phyloP scores from a whole-genome alignment of 176 grass and related monocot genomes.

The Neostapfia colusana region DNA sequence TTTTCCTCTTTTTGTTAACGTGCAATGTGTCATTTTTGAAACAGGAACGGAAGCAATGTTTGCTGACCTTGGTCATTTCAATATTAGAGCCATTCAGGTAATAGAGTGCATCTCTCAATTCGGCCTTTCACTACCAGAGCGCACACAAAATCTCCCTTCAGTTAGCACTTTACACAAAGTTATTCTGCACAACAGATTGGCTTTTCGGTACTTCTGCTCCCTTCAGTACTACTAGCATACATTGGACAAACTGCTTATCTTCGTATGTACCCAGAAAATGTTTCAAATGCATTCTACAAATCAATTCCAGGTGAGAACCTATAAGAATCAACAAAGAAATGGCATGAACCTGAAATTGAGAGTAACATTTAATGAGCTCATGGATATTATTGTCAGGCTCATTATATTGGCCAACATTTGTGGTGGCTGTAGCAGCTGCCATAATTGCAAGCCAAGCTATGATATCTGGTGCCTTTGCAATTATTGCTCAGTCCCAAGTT shows the following conservation, averaged over 20 bases:
- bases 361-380: background rate
- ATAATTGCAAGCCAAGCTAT: slow-evolving; percentile 78
- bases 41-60: slow-evolving; percentile 87
- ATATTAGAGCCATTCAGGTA: slow-evolving; percentile 68
- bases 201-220: slow-evolving; percentile 57
- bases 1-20: background rate
- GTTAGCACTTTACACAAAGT: slow-evolving; percentile 7
- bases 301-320: slow-evolving; percentile 62
- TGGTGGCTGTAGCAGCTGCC: slow-evolving; percentile 58
- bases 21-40: slow-evolving; percentile 2
- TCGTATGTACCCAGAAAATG: slow-evolving; percentile 40
- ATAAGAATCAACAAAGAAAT: slow-evolving; percentile 28
- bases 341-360: background rate
- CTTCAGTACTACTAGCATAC: slow-evolving; percentile 61
- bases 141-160: background rate
- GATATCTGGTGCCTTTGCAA: slow-evolving; percentile 73
- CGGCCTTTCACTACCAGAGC: slow-evolving; percentile 13
- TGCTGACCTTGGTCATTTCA: slow-evolving; percentile 82
- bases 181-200: slow-evolving; percentile 52
- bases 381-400: slow-evolving; percentile 37
- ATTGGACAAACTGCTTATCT: slow-evolving; percentile 76
- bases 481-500: slow-evolving; percentile 60
- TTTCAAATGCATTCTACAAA: slow-evolving; percentile 67
- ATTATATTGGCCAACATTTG: slow-evolving; percentile 66
- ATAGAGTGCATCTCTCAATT: background rate